Percentiles rank a stretch among this genome's conserved stretches.
These are phyloP conservation scores for Hypoxylon rubiginosum DNA, from an alignment of 2,329 filamentous ascomycete genomes.

Conservation along the genomic window DNA sequence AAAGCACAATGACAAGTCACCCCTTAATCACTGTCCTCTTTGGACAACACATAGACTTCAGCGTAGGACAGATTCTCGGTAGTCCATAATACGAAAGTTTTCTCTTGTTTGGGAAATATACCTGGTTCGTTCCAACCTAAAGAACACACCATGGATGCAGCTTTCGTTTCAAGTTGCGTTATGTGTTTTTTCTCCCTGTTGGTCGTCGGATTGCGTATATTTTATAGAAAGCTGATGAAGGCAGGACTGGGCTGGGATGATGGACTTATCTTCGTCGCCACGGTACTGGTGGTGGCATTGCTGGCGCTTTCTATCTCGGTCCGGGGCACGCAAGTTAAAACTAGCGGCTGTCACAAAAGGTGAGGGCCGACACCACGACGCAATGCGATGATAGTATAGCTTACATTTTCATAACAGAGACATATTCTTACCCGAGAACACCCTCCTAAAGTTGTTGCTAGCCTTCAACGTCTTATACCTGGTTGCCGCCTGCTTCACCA, in stretches of 20 bases:
- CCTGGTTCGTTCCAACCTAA: neutral
- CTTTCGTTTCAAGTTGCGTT: conserved; percentile 6
- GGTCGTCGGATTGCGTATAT: conserved; percentile 34
- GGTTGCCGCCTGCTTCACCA: conserved; percentile 50
- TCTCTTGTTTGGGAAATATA: neutral
- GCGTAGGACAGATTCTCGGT: neutral
- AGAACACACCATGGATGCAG: neutral
- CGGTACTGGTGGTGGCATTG: conserved; percentile 12
- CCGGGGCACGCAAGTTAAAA: neutral
- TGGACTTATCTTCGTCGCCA: conserved; percentile 31
- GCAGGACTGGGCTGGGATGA: conserved; percentile 43
- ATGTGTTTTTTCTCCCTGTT: conserved; percentile 16
- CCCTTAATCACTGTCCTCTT: neutral
- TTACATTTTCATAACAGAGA: neutral
- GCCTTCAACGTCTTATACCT: conserved; percentile 52
- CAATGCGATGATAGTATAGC: neutral
- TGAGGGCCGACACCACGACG: neutral
- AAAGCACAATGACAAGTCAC: neutral
- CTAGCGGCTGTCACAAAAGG: neutral
- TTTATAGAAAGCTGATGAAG: conserved; percentile 30
- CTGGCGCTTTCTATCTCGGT: conserved; percentile 30
- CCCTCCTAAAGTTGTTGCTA: too few species aligned
- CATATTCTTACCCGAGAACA: neutral
- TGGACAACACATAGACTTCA: neutral
- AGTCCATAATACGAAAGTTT: neutral